Evolutionary conservation across 108 stramenopile species (phyloP), one percentile per base, ranked within the genome.

Genomic region (Asterionellopsis glacialis): DNA sequence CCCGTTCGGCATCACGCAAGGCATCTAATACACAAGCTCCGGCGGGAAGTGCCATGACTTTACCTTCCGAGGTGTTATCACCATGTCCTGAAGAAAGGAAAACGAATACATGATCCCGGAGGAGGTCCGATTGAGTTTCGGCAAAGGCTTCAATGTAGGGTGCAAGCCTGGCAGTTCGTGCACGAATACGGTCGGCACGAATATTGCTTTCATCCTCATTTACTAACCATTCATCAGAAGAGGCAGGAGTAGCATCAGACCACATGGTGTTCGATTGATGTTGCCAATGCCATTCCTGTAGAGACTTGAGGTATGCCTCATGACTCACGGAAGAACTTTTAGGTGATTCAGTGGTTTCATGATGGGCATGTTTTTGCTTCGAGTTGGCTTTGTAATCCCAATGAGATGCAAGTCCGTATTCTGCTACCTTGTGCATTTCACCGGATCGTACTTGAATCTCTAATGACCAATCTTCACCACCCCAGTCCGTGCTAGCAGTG

Each of bases 381-480:
- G 15, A 18, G 11, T 57, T 40, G 22, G 71, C 61, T 63, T 91
- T 91, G 83, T 91, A 91, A 26, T 74, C 76, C 84, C 85, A 91
- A 67, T 95, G 95, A 10, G 86, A 83, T 9, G 81, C 86, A 15
- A 88, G 76, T 14, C 95, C 95, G 67, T 76, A 88, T 64, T 94
- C 91, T 1, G 95, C 95, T 2, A 92, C 85, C 58, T 79, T 71
- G 75, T 96, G 89, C 95, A 96, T 96, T 44, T 72, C 81, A 38
- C 78, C 74, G 4, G 82, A 81, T 18, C 95, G 81, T 11, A 96
- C 73, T 76, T 96, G 88, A 25, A 90, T 75, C 68, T 94, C 92
- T 55, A 94, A 75, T 1, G 69, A 81, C 82, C 83, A 87, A 42
- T 72, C 71, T 39, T 71, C 66, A 14, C 78, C 72, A 51, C 75